A percentile compares a stretch with the other conserved stretches of the same genome.
These are phyloP conservation scores for Choanephora cucurbitarum DNA, from an alignment of 371 early-diverging fungal species.

Conservation along the genomic window DNA sequence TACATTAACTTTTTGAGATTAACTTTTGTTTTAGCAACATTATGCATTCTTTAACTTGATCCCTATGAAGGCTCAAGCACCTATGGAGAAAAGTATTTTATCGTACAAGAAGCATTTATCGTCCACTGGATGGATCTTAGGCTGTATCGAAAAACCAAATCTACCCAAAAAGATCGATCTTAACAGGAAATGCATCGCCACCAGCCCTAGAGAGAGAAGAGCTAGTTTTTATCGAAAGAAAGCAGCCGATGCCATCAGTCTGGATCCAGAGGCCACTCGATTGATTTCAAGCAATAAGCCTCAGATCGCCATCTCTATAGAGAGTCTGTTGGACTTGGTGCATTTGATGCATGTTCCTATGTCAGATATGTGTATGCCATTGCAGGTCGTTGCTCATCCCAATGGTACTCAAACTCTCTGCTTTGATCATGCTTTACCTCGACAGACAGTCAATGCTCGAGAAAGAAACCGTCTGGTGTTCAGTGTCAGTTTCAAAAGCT, in stretches of 20 bases:
- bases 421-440: slow-evolving; percentile 21
- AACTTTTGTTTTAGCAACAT: slow-evolving; percentile 1
- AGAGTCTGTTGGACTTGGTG: slow-evolving; percentile 9
- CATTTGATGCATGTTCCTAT: slow-evolving; percentile 5
- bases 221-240: slow-evolving; percentile 13
- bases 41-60: slow-evolving; percentile 10
- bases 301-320: slow-evolving; percentile 10
- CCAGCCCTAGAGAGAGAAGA: background rate
- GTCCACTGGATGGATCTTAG: slow-evolving; percentile 9
- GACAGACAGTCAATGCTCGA: slow-evolving; percentile 8
- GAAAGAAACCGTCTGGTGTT: slow-evolving; percentile 13
- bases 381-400: slow-evolving; percentile 1
- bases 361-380: slow-evolving; percentile 8
- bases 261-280: background rate
- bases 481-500: slow-evolving; percentile 17
- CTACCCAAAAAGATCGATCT: slow-evolving; percentile 9
- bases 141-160: slow-evolving; percentile 1
- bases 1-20: no score
- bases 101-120: slow-evolving; percentile 5
- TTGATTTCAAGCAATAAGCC: background rate
- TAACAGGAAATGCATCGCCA: slow-evolving; percentile 8
- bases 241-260: background rate
- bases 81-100: slow-evolving; percentile 4
- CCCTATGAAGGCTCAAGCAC: background rate
- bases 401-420: background rate